A percentile compares a stretch with the other conserved stretches of the same genome.
These are phyloP conservation scores for Coemansia erecta DNA, from an alignment of 192 early-diverging fungal species.

Conservation along the genomic window DNA sequence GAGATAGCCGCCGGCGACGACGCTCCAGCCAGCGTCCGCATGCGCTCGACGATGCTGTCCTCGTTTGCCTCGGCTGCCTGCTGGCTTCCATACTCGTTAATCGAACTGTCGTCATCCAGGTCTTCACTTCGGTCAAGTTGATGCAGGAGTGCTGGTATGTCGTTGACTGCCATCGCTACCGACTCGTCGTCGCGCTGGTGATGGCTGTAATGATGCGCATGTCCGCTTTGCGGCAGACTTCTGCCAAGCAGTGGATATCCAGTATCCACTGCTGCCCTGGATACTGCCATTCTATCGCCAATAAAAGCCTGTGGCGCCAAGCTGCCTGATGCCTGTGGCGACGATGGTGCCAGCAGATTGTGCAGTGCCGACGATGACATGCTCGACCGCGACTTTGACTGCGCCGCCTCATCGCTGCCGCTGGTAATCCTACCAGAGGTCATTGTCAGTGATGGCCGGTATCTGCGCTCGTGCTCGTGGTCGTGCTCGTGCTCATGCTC, in stretches of 20 bases:
- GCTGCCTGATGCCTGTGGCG: not conserved
- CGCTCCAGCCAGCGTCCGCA: conserved; percentile 26
- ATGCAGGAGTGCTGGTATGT: conserved; percentile 32
- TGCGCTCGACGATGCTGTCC: conserved; percentile 25
- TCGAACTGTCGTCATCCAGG: not conserved
- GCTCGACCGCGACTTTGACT: not conserved
- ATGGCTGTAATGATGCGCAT: too few relatives aligned
- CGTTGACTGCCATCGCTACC: conserved; percentile 9
- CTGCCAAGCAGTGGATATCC: too few relatives aligned
- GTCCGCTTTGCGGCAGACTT: too few relatives aligned
- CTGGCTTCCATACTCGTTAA: not conserved
- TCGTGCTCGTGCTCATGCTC: not conserved
- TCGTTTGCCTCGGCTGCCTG: not conserved
- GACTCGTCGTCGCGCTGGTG: too few relatives aligned
- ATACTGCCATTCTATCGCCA: too few relatives aligned
- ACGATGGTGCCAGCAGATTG: conserved; percentile 10
- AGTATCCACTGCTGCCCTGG: too few relatives aligned
- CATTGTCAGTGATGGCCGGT: conserved; percentile 19
- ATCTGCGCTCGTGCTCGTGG: conserved; percentile 2
- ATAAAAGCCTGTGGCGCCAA: too few relatives aligned
- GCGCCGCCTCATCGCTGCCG: not conserved
- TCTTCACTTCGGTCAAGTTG: conserved; percentile 22
- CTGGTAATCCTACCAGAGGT: not conserved
- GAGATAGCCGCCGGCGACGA: conserved; percentile 31
- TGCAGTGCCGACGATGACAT: conserved; percentile 10